Conservation (phyloP, 2,329 filamentous ascomycete species). For the Exophiala lecanii-corni region DNA sequence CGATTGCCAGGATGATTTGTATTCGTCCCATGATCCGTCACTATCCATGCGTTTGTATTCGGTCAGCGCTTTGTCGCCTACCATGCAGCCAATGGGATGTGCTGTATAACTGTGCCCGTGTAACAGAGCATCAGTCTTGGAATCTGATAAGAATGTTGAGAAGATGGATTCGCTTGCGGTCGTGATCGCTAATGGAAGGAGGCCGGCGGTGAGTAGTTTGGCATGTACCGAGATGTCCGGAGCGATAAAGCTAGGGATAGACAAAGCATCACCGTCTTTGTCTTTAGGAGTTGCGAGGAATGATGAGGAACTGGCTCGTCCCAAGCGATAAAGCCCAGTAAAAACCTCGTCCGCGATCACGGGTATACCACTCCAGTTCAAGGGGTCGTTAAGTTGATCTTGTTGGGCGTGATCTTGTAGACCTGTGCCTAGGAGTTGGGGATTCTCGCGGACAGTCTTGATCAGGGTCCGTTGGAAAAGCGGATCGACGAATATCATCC, state of each 20-base stretch:
- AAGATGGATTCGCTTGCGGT: slow-evolving; percentile 71
- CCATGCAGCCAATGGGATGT: slow-evolving; percentile 73
- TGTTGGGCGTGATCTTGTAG: neutral
- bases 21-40: slow-evolving; percentile 53
- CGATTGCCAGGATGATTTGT: slow-evolving; percentile 46
- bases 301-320: slow-evolving; percentile 63
- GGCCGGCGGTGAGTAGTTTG: slow-evolving; percentile 75
- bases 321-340: slow-evolving; percentile 77
- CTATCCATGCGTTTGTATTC: slow-evolving; percentile 57
- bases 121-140: slow-evolving; percentile 73
- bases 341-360: slow-evolving; percentile 85
- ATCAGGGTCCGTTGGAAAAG: slow-evolving; percentile 72
- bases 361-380: slow-evolving; percentile 67
- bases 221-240: slow-evolving; percentile 77
- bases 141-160: slow-evolving; percentile 61
- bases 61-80: slow-evolving; percentile 63
- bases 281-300: slow-evolving; percentile 48
- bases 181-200: slow-evolving; percentile 72
- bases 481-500: slow-evolving; percentile 80
- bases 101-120: slow-evolving; percentile 88
- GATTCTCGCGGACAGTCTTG: slow-evolving; percentile 58
- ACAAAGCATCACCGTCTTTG: neutral
- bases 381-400: slow-evolving; percentile 12
- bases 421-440: slow-evolving; percentile 47
- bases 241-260: slow-evolving; percentile 40